Percentiles rank a stretch among this genome's conserved stretches.
Conservation (phyloP, 2,329 filamentous ascomycete genomes). For the Capronia coronata region DNA sequence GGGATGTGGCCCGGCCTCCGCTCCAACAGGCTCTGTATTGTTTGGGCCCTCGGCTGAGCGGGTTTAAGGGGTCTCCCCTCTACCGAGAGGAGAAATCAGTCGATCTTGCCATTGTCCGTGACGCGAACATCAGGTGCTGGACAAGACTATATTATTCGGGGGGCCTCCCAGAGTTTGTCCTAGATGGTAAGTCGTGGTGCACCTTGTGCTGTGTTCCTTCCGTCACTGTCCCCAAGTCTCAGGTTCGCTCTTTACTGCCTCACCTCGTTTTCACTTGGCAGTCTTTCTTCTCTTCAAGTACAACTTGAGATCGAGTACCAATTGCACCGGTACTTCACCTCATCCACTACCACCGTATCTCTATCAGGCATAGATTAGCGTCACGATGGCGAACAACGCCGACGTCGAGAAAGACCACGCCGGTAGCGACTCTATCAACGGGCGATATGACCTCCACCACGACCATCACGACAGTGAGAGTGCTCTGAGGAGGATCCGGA, state of each 20-base stretch:
- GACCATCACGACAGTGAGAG: conserved; percentile 27
- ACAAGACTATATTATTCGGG: conserved; percentile 22
- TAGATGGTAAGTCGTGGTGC: too few relatives aligned
- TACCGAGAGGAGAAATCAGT: conserved; percentile 26
- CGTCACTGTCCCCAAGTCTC: conserved; percentile 1
- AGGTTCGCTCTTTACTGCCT: conserved; percentile 1
- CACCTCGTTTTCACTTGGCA: conserved; percentile 2
- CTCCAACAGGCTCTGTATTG: conserved; percentile 1
- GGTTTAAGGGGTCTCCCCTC: conserved; percentile 23
- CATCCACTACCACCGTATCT: not conserved
- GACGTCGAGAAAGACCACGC: conserved; percentile 29
- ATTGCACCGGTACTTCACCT: not conserved
- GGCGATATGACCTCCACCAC: conserved; percentile 28
- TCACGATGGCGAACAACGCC: conserved; percentile 21
- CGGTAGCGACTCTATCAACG: conserved; percentile 26
- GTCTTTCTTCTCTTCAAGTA: not conserved
- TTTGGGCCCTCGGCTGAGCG: conserved; percentile 20
- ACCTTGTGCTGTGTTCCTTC: conserved; percentile 10
- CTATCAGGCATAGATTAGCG: not conserved
- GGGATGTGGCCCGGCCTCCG: conserved; percentile 5
- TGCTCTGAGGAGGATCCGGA: conserved; percentile 43
- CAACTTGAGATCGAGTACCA: too few relatives aligned
- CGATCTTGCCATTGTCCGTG: conserved; percentile 3
- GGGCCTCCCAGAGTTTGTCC: conserved; percentile 4
- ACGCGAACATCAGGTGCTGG: conserved; percentile 7